Base-by-base conservation (phyloP, 2,329 filamentous ascomycete genomes). In the Coniochaeta ligniaria region DNA sequence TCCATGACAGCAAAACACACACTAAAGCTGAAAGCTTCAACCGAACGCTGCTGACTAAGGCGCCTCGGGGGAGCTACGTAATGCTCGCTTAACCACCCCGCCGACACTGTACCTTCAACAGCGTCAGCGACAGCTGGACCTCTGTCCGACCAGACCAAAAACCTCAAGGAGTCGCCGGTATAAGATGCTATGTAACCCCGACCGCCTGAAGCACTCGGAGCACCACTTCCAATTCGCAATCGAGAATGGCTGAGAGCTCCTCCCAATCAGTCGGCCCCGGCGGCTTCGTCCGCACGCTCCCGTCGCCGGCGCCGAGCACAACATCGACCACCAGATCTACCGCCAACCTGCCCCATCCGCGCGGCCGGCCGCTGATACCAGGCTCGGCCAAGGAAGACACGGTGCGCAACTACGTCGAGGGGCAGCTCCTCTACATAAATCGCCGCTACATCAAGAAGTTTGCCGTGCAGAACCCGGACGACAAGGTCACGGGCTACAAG, bases 371-470 rank as follows among this genome's bases (percentile, higher is more conserved):
- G 0, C 69, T 88, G 1, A 74, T 75, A 16, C 76, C 84, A 0
- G 84, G 84, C 0, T 86, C 83, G 0, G 77, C 73, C 36, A 87
- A 87, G 65, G 85, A 87, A 66, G 83, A 84, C 60, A 77, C 82
- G 52, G 80, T 85, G 11, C 76, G 84, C 50, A 74, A 81, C n/a
- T 86, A 82, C 65, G 78, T 84, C 6, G 81, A 84, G 47, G 76
- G 79, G 8, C 77, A 77, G 12, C 71, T 87, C 17, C 68, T 83
- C 55, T 73, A 82, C 63, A 76, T 83, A 12, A 83, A 79, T 7
- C 79, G 85, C 6, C 81, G 83, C 41, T 87, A 82, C 60, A 78
- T 85, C 47, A 87, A 87, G 73, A 86, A 85, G 66, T 81, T 82
- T 60, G 77, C 78, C 47, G 70, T 74, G 0, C 70, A 75, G 0